Conservation (phyloP, 2,329 filamentous ascomycete genomes). For the Aspergillus sojae region DNA sequence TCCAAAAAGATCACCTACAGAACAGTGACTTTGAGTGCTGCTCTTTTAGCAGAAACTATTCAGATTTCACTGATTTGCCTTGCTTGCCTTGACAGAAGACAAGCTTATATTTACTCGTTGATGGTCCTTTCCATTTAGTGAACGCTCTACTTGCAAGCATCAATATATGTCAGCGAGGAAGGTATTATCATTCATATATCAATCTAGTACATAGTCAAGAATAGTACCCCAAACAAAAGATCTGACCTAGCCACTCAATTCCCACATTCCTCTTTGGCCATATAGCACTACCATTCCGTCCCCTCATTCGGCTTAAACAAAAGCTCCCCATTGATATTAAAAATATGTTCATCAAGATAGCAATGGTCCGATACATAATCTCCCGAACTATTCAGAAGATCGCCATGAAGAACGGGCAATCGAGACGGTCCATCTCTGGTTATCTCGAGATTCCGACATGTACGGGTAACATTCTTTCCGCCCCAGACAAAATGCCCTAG, state of each 20-base stretch:
- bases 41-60: neutral
- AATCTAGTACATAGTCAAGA: too few relatives aligned
- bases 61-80: neutral
- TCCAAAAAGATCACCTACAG: neutral
- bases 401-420: conserved; percentile 17
- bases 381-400: conserved; percentile 15
- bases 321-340: conserved; percentile 20
- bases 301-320: conserved; percentile 1
- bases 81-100: too few relatives aligned
- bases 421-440: conserved; percentile 17
- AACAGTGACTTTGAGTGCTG: neutral
- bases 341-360: conserved; percentile 15
- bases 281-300: neutral
- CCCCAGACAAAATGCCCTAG: conserved; percentile 22
- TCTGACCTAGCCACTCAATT: neutral
- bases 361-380: conserved; percentile 9
- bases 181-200: too few relatives aligned
- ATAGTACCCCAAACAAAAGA: too few relatives aligned
- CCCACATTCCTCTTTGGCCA: neutral
- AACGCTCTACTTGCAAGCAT: too few relatives aligned
- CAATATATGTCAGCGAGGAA: too few relatives aligned
- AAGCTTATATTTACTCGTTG: too few relatives aligned
- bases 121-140: too few relatives aligned
- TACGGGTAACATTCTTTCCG: conserved; percentile 16
- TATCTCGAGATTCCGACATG: conserved; percentile 14